These are phyloP conservation scores for Kazachstania psychrophila DNA, from an alignment of 805 yeast species.

Conservation along the genomic window DNA sequence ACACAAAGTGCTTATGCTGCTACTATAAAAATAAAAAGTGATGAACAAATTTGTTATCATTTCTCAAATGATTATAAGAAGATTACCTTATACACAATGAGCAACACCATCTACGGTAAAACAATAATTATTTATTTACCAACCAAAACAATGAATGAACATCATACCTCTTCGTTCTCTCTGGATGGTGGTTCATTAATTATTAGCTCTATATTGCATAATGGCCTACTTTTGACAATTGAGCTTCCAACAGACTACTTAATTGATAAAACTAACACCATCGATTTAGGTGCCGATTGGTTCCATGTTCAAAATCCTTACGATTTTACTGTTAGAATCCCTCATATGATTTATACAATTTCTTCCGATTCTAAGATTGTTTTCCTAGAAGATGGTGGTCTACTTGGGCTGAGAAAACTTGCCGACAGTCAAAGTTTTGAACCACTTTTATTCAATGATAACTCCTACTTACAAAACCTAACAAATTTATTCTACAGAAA, in stretches of 20 bases:
- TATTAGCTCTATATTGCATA: conserved; percentile 20
- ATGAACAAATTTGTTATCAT: conserved; percentile 22
- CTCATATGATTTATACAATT: conserved; percentile 44
- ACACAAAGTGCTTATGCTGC: conserved; percentile 17
- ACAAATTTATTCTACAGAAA: conserved; percentile 23
- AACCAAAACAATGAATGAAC: conserved; percentile 16
- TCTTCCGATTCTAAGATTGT: conserved; percentile 41
- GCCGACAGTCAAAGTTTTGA: conserved; percentile 24
- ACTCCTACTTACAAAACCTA: conserved; percentile 35
- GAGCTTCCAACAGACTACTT: conserved; percentile 20
- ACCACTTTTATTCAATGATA: conserved; percentile 47
- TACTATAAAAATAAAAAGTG: conserved; percentile 11
- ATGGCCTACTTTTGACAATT: conserved; percentile 19
- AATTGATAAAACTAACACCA: conserved; percentile 6
- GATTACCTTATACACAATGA: conserved; percentile 20
- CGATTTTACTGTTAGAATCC: conserved; percentile 47
- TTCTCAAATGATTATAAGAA: conserved; percentile 14
- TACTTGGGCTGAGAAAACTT: conserved; percentile 41
- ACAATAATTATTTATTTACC: conserved; percentile 22
- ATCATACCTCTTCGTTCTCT: conserved; percentile 16
- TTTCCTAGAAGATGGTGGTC: conserved; percentile 68
- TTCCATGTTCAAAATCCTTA: conserved; percentile 61
- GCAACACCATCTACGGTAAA: conserved; percentile 12
- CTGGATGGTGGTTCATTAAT: conserved; percentile 4
- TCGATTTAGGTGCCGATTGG: conserved; percentile 38